phyloP scores from a whole-genome alignment of 2,329 filamentous ascomycete species.

The Ilyonectria mors-panacis region DNA sequence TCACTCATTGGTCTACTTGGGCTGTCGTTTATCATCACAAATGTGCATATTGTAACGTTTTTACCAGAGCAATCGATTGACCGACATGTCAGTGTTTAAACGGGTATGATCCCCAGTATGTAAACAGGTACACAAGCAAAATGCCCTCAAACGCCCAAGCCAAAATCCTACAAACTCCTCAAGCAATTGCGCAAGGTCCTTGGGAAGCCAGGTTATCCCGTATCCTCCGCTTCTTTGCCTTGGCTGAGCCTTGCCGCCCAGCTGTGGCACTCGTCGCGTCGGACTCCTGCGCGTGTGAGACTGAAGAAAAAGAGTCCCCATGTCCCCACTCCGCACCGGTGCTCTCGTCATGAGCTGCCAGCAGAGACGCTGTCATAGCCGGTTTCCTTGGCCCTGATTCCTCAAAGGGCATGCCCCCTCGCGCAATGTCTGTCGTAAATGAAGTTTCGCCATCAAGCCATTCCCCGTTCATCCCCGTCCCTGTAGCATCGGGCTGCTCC shows the following conservation, averaged over 20 bases:
- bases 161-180: slow-evolving; percentile 53
- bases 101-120: slow-evolving; percentile 52
- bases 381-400: slow-evolving; percentile 33
- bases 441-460: slow-evolving; percentile 38
- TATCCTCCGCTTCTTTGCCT: slow-evolving; percentile 31
- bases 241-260: slow-evolving; percentile 1
- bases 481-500: slow-evolving; percentile 34
- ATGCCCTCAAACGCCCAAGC: slow-evolving; percentile 55
- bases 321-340: slow-evolving; percentile 3
- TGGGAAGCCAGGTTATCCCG: slow-evolving; percentile 33
- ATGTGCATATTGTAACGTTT: background rate
- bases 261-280: slow-evolving; percentile 20
- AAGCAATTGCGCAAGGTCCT: slow-evolving; percentile 49
- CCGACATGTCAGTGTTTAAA: slow-evolving; percentile 42
- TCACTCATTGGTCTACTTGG: background rate
- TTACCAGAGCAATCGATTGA: slow-evolving; percentile 34
- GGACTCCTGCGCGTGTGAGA: slow-evolving; percentile 23
- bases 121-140: slow-evolving; percentile 52
- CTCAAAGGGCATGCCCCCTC: slow-evolving; percentile 31
- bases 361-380: slow-evolving; percentile 29
- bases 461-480: slow-evolving; percentile 41
- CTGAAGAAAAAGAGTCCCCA: slow-evolving; percentile 7
- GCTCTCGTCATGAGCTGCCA: slow-evolving; percentile 20
- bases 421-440: slow-evolving; percentile 48
- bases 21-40: background rate